phyloP scores from a whole-genome alignment of 2,329 filamentous ascomycete genomes.

The Alternaria arbusti region DNA sequence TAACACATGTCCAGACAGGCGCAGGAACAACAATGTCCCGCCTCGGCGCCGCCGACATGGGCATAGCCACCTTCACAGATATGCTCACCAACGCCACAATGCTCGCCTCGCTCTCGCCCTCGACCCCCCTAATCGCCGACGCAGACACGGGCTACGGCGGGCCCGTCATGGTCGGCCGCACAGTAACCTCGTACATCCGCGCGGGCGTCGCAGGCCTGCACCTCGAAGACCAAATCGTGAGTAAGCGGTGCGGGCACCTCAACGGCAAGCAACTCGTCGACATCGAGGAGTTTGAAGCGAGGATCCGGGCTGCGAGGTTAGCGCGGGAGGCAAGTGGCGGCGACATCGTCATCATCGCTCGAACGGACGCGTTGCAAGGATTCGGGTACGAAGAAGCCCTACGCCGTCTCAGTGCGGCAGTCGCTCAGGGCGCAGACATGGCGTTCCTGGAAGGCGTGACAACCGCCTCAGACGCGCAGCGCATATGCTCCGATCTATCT shows the following conservation, averaged over 20 bases:
- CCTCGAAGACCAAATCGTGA: constrained; percentile 68
- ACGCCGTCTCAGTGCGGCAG: constrained; percentile 57
- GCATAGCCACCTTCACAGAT: constrained; percentile 66
- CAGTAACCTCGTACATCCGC: constrained; percentile 60
- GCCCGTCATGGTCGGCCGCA: constrained; percentile 56
- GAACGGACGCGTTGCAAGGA: constrained; percentile 66
- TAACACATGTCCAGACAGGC: constrained; percentile 57
- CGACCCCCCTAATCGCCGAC: constrained; percentile 66
- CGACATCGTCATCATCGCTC: constrained; percentile 69
- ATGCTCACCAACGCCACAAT: constrained; percentile 70
- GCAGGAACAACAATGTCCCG: constrained; percentile 67
- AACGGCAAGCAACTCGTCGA: constrained; percentile 66
- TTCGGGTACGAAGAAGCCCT: constrained; percentile 65
- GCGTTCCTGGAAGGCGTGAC: constrained; percentile 66
- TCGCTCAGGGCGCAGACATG: constrained; percentile 64
- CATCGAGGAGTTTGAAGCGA: constrained; percentile 57
- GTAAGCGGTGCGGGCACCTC: constrained; percentile 71
- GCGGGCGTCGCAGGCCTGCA: constrained; percentile 66
- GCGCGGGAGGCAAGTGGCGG: constrained; percentile 57
- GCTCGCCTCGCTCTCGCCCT: constrained; percentile 65
- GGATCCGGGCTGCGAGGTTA: constrained; percentile 63
- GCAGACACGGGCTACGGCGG: constrained; percentile 64
- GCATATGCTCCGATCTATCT: constrained; percentile 56
- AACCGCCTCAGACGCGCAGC: constrained; percentile 57
- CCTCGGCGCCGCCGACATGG: constrained; percentile 69